Base-by-base conservation (phyloP, 1,284 basidiomycete species). In the Fomitopsis schrenkii region DNA sequence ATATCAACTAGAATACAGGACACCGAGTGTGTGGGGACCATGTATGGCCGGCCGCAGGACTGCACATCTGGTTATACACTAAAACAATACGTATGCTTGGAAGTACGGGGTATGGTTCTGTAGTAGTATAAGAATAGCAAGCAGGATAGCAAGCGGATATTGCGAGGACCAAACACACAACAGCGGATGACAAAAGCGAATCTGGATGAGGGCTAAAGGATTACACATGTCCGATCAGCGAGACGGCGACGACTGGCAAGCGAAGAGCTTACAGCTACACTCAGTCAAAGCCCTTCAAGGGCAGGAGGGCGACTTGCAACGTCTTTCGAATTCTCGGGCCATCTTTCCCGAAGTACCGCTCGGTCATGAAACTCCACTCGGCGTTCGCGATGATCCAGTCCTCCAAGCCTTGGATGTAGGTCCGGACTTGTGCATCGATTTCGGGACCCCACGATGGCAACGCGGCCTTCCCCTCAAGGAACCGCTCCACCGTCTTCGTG, bases 401-500 rank as follows among this genome's bases (percentile, higher is more conserved):
- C 8, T 75, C 79, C 48, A 81, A 60, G 15, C 77, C 77, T 57
- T 77, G 68, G 45, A 77, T 62, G 60, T 80, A 81, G 19, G 62
- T 57, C 12, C 63, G 64, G 35, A 79, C 63, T 41, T 73, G 66
- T 0, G 60, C 45, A 63, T 78, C 74, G 28, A 79, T 60, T 42
- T 69, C 69, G 7, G 65, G 60, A 26, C 72, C 74, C 61, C 70
- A 78, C 2, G 69, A 71, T 4, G 78, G 78, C 7, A 80, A 56
- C 28, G 58, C 61, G 52, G 63, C 60, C 30, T 63, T 64, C 53
- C 62, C 63, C 55, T 63, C 62, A 53, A 67, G 63, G 60, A 67
- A 70, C 59, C 58, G 64, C 36, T 70, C 61, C 26, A 67, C 61
- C 42, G 66, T 68, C 75, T 98, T 94, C 75, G 98, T 95, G 74